Base-by-base conservation (phyloP, 352 stramenopile species). In the Saprolegnia parasitica region DNA sequence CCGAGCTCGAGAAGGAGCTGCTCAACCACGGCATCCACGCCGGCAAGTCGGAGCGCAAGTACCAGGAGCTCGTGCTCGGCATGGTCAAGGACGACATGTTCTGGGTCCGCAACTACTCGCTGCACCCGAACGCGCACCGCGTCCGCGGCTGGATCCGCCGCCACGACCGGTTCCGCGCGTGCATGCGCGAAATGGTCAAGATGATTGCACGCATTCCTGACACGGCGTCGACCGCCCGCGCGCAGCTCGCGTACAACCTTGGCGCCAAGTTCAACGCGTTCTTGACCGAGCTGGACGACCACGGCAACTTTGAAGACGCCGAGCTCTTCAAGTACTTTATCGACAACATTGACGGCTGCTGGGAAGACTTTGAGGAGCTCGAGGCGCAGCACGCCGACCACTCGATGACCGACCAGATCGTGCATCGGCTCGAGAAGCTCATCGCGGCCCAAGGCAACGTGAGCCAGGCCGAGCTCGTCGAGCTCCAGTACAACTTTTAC, bases 301-400 rank as follows among this genome's bases (percentile, higher is more conserved):
- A 72, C 42, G 47, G 39, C n/a, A 55, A 71, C 24, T 72, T 72
- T 72, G 67, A 72, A 61, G 56, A 72, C 32, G 68, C 67, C 18
- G 57, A 72, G 56, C 42, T 72, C n/a, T 72, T 72, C 42, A 72
- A 72, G 37, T 72, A 65, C 58, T 72, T 72, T 70, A 32, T 72
- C 62, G 60, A 58, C 16, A 72, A 72, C n/a, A 72, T 72, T 63
- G 67, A 67, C 9, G 42, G 55, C n/a, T 54, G 62, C 35, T 58
- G 62, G 62, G 46, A 42, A 64, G 32, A 65, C 35, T 60, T 60
- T 24, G 52, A 60, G 20, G 52, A 60, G 35, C 52, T 60, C 35
- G 52, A 60, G 35, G 52, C 52, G 24, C 52, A 60, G 35, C 52
- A 60, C 52, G 52, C 52, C 35, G 52, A 60, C 35, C 52, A 60